Percentiles rank a stretch among this genome's conserved stretches.
Conservation (phyloP, 257 asterid genomes). For the Salvia splendens region DNA sequence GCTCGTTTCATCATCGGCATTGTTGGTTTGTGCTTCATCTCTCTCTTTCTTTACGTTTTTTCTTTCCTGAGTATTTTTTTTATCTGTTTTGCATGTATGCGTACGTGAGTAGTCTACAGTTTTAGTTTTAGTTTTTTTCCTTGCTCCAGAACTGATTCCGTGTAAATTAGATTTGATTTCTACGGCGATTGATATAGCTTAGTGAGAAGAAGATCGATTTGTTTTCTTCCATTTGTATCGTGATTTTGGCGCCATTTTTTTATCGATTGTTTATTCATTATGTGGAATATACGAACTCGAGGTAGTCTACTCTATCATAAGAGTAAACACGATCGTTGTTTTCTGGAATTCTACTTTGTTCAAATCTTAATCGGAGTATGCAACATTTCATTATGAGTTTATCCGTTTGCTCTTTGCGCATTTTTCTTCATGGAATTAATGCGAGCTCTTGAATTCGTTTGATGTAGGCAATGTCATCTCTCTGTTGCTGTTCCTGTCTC, state of each 20-base stretch:
- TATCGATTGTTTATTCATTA: not conserved
- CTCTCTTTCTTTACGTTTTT: not conserved
- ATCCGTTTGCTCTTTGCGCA: not conserved
- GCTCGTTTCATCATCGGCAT: slow-evolving; percentile 36
- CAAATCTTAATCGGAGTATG: not conserved
- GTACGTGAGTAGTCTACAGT: not conserved
- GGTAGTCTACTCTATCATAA: not conserved
- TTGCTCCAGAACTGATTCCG: not conserved
- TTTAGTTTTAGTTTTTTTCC: not conserved
- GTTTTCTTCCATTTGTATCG: not conserved
- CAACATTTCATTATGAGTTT: not conserved
- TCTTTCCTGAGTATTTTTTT: not conserved
- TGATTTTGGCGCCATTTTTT: not conserved
- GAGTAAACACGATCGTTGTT: not conserved
- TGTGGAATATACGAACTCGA: not conserved
- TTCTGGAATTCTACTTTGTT: not conserved
- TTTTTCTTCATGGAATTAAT: not conserved
- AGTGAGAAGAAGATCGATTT: not conserved
- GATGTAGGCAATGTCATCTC: slow-evolving; percentile 40
- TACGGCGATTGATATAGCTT: not conserved
- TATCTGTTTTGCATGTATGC: not conserved
- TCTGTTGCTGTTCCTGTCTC: slow-evolving; percentile 36
- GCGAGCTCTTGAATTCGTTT: not conserved
- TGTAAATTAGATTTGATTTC: not conserved
- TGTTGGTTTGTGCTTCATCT: slow-evolving; percentile 31